These are phyloP conservation scores for Prunus armeniaca DNA, from an alignment of 306 rosid genomes.

Conservation along the genomic window DNA sequence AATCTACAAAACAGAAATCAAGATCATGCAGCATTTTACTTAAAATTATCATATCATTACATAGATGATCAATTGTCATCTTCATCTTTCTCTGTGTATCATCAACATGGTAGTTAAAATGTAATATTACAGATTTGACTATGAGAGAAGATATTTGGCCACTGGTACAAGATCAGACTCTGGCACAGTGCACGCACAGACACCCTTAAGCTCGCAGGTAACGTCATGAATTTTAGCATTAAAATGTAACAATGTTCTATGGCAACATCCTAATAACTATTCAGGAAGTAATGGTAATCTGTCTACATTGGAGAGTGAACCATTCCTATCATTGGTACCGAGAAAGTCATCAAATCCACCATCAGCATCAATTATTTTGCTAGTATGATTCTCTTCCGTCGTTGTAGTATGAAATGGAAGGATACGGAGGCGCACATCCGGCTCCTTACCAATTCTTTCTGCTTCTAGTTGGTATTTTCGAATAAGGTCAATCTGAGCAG, in stretches of 20 bases:
- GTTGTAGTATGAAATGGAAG: slow-evolving; percentile 45
- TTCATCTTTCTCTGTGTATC: neutral
- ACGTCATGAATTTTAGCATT: neutral
- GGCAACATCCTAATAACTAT: slow-evolving; percentile 25
- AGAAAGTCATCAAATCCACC: slow-evolving; percentile 41
- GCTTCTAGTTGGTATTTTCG: slow-evolving; percentile 64
- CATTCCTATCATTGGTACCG: slow-evolving; percentile 47
- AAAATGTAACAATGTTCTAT: neutral
- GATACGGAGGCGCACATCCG: slow-evolving; percentile 51
- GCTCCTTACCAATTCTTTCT: slow-evolving; percentile 42
- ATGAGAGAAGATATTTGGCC: too few species aligned
- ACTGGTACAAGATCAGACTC: neutral
- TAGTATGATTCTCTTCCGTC: slow-evolving; percentile 26
- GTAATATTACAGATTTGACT: neutral
- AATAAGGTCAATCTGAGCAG: slow-evolving; percentile 67
- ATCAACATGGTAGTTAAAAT: neutral
- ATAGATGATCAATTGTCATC: neutral
- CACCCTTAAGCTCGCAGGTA: neutral
- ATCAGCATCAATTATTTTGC: slow-evolving; percentile 28
- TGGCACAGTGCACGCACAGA: neutral
- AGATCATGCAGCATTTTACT: neutral
- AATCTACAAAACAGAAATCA: neutral
- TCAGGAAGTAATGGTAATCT: slow-evolving; percentile 79
- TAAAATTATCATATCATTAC: neutral
- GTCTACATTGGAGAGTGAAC: slow-evolving; percentile 36